A percentile compares a stretch with the other conserved stretches of the same genome.
These are phyloP conservation scores for Porphyridium purpureum DNA, from an alignment of 23 red algal species.

Conservation along the genomic window DNA sequence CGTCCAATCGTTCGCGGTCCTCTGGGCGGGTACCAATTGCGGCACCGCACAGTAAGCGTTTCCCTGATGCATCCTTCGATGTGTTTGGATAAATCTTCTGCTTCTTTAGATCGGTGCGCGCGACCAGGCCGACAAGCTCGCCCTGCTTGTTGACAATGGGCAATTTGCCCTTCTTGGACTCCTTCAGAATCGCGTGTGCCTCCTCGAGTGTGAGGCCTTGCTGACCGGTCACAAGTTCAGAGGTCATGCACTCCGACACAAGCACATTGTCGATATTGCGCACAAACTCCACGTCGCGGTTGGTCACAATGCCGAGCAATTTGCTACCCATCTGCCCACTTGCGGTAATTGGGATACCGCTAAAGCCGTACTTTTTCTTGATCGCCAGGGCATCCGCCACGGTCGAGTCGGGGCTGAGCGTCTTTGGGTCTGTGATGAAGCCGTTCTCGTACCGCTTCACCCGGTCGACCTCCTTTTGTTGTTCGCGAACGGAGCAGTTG, in stretches of 20 bases:
- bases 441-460: constrained; percentile 98
- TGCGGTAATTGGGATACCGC: constrained; percentile 92
- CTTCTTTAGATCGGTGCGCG: constrained; percentile 90
- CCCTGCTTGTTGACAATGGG: constrained; percentile 69
- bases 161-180: constrained; percentile 95
- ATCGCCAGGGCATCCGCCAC: constrained; percentile 84
- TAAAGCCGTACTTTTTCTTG: constrained; percentile 88
- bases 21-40: constrained; percentile 79
- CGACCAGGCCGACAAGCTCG: constrained; percentile 90
- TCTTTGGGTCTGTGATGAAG: constrained; percentile 99
- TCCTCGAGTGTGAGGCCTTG: constrained; percentile 88
- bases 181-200: constrained; percentile 83
- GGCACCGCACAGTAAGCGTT: constrained; percentile 77
- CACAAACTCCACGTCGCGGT: constrained; percentile 95
- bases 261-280: constrained; percentile 44
- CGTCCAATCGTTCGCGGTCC: constrained; percentile 82
- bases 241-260: constrained; percentile 66
- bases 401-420: constrained; percentile 50
- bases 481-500: constrained; percentile 86
- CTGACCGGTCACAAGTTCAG: constrained; percentile 77
- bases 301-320: constrained; percentile 91
- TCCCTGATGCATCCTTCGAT: constrained; percentile 52
- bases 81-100: constrained; percentile 82
- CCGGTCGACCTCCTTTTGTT: constrained; percentile 85
- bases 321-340: constrained; percentile 81